A percentile compares a stretch with the other conserved stretches of the same genome.
Evolutionary conservation across 148 eudicot genomes (phyloP).

Genomic region (Spergularia bocconei): DNA sequence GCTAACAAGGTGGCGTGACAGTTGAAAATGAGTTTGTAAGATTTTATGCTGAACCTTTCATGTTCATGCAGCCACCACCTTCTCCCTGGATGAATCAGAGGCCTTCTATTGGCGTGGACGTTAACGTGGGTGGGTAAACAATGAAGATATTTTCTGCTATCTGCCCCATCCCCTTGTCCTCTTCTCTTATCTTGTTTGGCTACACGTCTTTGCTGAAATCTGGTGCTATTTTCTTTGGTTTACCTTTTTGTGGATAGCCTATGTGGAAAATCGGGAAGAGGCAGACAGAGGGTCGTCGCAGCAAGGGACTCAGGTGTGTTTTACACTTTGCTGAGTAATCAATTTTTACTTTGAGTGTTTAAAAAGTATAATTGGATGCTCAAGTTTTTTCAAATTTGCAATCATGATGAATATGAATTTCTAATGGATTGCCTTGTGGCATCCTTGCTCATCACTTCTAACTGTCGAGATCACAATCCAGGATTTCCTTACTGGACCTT

Average conservation of each 20-base stretch:
- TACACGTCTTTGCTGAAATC: not conserved
- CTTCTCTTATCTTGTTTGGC: not conserved
- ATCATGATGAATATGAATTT: not conserved
- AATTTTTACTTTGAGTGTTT: not conserved
- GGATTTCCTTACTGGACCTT: slow-evolving; percentile 66
- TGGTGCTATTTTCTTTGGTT: not conserved
- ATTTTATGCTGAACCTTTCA: slow-evolving; percentile 21
- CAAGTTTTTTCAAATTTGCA: not conserved
- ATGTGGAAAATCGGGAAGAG: slow-evolving; percentile 82
- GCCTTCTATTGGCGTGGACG: slow-evolving; percentile 61
- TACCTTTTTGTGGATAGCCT: slow-evolving; percentile 44
- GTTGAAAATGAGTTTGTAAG: not conserved
- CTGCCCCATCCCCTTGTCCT: slow-evolving; percentile 3
- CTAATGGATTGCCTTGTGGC: not conserved
- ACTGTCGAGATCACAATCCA: slow-evolving; percentile 29
- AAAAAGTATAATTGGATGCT: not conserved
- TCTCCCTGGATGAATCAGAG: slow-evolving; percentile 84
- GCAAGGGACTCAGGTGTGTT: slow-evolving; percentile 66
- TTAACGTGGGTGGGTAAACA: slow-evolving; percentile 78
- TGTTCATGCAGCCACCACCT: slow-evolving; percentile 69
- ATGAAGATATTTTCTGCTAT: slow-evolving; percentile 1
- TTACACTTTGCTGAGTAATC: not conserved
- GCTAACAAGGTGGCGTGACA: too few species aligned
- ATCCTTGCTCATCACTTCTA: slow-evolving; percentile 8
- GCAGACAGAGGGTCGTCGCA: slow-evolving; percentile 60